These are phyloP conservation scores for Beauveria australis DNA, from an alignment of 2,329 filamentous ascomycete species.

Conservation along the genomic window DNA sequence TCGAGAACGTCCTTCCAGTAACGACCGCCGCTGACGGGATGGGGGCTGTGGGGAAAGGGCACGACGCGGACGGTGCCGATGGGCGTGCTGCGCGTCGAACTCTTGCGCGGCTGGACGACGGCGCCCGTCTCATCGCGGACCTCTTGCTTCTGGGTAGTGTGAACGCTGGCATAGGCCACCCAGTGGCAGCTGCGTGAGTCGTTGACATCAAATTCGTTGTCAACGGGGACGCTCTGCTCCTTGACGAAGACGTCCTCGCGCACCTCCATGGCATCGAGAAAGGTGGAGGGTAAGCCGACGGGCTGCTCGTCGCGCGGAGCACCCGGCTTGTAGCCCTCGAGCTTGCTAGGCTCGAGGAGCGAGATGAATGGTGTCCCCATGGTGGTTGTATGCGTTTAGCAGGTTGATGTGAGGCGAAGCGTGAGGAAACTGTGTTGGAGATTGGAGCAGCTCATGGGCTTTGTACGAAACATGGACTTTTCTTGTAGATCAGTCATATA, in stretches of 20 bases:
- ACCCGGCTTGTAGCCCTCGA: slow-evolving; percentile 38
- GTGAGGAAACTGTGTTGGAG: neutral
- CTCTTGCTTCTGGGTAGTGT: slow-evolving; percentile 35
- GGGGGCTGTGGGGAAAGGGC: slow-evolving; percentile 65
- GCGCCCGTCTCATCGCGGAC: slow-evolving; percentile 34
- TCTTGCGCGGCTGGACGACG: slow-evolving; percentile 33
- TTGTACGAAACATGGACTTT: neutral
- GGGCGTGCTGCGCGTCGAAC: slow-evolving; percentile 37
- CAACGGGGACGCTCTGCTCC: slow-evolving; percentile 50
- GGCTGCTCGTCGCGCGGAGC: slow-evolving; percentile 36
- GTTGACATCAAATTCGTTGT: slow-evolving; percentile 73
- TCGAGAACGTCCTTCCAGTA: slow-evolving; percentile 39
- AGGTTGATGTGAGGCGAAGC: neutral
- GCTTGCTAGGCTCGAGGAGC: slow-evolving; percentile 39
- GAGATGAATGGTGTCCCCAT: slow-evolving; percentile 45
- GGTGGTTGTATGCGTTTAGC: slow-evolving; percentile 5
- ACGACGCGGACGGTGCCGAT: slow-evolving; percentile 74
- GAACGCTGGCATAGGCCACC: slow-evolving; percentile 69
- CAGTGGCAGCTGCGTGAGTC: slow-evolving; percentile 77
- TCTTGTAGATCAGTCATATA: neutral
- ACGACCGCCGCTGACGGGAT: slow-evolving; percentile 44
- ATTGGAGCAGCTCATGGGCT: neutral
- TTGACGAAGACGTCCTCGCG: slow-evolving; percentile 52
- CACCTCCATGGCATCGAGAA: slow-evolving; percentile 57
- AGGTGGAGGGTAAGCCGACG: slow-evolving; percentile 40